These are phyloP conservation scores for Phellopilus nigrolimitatus DNA, from an alignment of 1,284 basidiomycete species.

Conservation along the genomic window DNA sequence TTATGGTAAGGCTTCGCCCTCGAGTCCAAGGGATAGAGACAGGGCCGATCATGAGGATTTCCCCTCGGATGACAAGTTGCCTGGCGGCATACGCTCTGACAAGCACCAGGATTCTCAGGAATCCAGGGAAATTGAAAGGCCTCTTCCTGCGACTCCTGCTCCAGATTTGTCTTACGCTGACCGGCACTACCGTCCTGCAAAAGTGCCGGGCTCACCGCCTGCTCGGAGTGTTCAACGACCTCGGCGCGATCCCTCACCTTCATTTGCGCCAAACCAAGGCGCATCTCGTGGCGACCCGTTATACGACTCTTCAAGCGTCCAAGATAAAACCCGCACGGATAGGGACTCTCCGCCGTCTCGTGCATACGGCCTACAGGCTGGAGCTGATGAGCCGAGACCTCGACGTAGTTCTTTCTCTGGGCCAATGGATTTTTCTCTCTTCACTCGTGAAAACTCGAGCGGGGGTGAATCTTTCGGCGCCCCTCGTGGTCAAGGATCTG, in stretches of 20 bases:
- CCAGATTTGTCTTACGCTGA: slow-evolving; percentile 10
- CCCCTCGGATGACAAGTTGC: slow-evolving; percentile 1
- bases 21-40: slow-evolving; percentile 1
- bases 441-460: background rate
- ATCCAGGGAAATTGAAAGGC: background rate
- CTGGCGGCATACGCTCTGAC: slow-evolving; percentile 6
- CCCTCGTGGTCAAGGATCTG: background rate
- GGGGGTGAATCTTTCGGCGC: background rate
- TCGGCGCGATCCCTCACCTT: slow-evolving; percentile 4
- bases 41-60: background rate
- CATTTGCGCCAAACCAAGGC: background rate
- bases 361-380: background rate
- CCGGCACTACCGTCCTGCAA: slow-evolving; percentile 17
- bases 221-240: slow-evolving; percentile 1
- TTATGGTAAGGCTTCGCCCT: slow-evolving; percentile 15
- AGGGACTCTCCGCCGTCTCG: background rate
- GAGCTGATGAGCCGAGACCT: background rate
- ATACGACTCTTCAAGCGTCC: background rate
- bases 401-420: slow-evolving; percentile 4
- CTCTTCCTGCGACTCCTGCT: slow-evolving; percentile 1
- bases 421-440: background rate
- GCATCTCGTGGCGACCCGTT: background rate
- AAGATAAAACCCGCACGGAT: background rate
- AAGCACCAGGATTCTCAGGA: background rate
- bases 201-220: background rate